Conservation (phyloP, 129 eudicot species). For the Artemisia annua region DNA sequence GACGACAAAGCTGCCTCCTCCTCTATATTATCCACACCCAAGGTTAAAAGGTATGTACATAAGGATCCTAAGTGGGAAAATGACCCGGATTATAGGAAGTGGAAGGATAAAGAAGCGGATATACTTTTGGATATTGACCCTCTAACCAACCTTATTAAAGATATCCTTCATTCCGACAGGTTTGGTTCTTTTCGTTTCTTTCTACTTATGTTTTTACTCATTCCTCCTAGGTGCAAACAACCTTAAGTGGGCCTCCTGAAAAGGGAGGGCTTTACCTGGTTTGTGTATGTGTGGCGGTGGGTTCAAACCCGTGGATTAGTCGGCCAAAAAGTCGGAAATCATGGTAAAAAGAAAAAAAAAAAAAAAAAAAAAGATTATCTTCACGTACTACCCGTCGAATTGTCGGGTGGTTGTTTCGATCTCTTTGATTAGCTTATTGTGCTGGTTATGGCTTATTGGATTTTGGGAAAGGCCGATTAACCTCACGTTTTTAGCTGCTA, state of each 20-base stretch:
- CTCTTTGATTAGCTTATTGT: not conserved
- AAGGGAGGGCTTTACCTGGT: no score
- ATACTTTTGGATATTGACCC: slow-evolving; percentile 69
- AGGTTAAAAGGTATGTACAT: slow-evolving; percentile 21
- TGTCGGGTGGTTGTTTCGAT: not conserved
- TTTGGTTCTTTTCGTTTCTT: not conserved
- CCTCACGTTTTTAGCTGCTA: no score
- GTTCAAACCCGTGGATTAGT: no score
- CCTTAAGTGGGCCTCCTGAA: no score
- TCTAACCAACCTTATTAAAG: slow-evolving; percentile 48
- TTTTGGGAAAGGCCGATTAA: no score
- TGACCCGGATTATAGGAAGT: slow-evolving; percentile 58
- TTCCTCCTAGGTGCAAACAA: no score
- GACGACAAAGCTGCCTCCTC: slow-evolving; percentile 20
- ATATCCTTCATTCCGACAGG: slow-evolving; percentile 84
- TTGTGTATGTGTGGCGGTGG: no score
- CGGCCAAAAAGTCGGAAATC: no score
- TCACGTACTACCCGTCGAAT: no score
- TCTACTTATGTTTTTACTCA: not conserved
- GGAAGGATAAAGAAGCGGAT: slow-evolving; percentile 70
- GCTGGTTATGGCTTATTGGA: no score
- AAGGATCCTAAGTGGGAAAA: slow-evolving; percentile 41
- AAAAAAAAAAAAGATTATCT: no score
- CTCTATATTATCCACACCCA: slow-evolving; percentile 1
- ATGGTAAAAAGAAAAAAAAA: no score